phyloP scores from a whole-genome alignment of 2,329 filamentous ascomycete species.

The Stachybotrys echinatus region DNA sequence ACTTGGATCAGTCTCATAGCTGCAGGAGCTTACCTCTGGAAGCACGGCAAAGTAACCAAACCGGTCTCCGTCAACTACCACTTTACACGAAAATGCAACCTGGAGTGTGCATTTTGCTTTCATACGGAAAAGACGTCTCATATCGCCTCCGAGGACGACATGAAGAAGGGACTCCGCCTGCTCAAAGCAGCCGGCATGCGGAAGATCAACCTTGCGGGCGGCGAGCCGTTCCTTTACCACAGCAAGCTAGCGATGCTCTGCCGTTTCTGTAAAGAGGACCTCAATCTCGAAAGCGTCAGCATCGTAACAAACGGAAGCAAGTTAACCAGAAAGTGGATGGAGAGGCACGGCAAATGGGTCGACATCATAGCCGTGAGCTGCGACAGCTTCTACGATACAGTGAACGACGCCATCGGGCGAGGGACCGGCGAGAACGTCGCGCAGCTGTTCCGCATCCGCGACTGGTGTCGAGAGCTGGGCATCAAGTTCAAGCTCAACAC shows the following conservation, averaged over 20 bases:
- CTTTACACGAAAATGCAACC: slow-evolving; percentile 10
- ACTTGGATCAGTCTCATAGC: background rate
- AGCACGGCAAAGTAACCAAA: background rate
- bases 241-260: slow-evolving; percentile 35
- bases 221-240: slow-evolving; percentile 48
- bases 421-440: slow-evolving; percentile 40
- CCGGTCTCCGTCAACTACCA: slow-evolving; percentile 12
- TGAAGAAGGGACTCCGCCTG: slow-evolving; percentile 37
- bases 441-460: slow-evolving; percentile 35
- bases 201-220: slow-evolving; percentile 51
- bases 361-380: slow-evolving; percentile 52
- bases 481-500: slow-evolving; percentile 56
- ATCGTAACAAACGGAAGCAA: slow-evolving; percentile 50
- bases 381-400: slow-evolving; percentile 45
- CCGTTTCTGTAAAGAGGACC: slow-evolving; percentile 40
- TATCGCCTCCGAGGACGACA: slow-evolving; percentile 31
- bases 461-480: slow-evolving; percentile 38
- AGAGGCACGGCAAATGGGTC: slow-evolving; percentile 33
- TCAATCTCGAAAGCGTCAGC: slow-evolving; percentile 43
- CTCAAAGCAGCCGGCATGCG: slow-evolving; percentile 46
- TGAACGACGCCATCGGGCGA: slow-evolving; percentile 46
- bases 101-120: slow-evolving; percentile 45
- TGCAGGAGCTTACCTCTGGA: background rate
- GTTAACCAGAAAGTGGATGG: slow-evolving; percentile 37
- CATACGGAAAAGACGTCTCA: slow-evolving; percentile 46